These are phyloP conservation scores for Torulaspora maleeae DNA, from an alignment of 805 yeast genomes.

Conservation along the genomic window DNA sequence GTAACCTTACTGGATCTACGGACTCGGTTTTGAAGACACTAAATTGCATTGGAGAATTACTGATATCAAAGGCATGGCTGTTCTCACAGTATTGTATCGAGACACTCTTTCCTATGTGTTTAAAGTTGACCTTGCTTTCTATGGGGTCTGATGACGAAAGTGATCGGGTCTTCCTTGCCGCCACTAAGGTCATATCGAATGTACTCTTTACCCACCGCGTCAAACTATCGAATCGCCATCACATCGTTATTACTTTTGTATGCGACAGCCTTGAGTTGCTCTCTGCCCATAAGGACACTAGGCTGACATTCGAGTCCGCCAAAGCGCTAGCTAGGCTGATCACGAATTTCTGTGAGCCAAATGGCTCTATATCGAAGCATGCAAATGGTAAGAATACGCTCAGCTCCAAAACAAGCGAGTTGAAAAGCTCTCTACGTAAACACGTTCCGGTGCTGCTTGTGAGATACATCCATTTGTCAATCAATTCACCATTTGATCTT, in stretches of 20 bases:
- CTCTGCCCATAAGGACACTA: conserved; percentile 25
- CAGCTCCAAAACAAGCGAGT: conserved; percentile 50
- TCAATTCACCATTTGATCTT: conserved; percentile 46
- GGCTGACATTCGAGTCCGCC: conserved; percentile 39
- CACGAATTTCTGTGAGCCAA: conserved; percentile 70
- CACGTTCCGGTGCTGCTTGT: conserved; percentile 56
- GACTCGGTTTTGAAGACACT: conserved; percentile 20
- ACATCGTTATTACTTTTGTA: conserved; percentile 50
- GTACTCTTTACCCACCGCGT: conserved; percentile 64
- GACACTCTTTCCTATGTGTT: conserved; percentile 39
- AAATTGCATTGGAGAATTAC: conserved; percentile 37
- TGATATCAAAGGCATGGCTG: conserved; percentile 51
- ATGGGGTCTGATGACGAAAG: conserved; percentile 7
- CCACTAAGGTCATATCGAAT: conserved; percentile 52
- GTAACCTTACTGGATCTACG: conserved; percentile 7
- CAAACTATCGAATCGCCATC: conserved; percentile 68
- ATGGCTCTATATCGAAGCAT: conserved; percentile 25
- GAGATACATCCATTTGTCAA: conserved; percentile 52
- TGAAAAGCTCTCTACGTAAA: conserved; percentile 59
- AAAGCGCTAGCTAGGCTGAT: conserved; percentile 53
- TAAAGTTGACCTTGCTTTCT: conserved; percentile 9
- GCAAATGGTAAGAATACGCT: conserved; percentile 37
- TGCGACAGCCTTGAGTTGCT: conserved; percentile 49
- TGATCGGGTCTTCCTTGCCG: conserved; percentile 36
- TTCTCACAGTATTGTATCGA: conserved; percentile 67